Percentiles rank a stretch among this genome's conserved stretches.
These are phyloP conservation scores for Alternaria atra DNA, from an alignment of 2,329 filamentous ascomycete species.

Conservation along the genomic window DNA sequence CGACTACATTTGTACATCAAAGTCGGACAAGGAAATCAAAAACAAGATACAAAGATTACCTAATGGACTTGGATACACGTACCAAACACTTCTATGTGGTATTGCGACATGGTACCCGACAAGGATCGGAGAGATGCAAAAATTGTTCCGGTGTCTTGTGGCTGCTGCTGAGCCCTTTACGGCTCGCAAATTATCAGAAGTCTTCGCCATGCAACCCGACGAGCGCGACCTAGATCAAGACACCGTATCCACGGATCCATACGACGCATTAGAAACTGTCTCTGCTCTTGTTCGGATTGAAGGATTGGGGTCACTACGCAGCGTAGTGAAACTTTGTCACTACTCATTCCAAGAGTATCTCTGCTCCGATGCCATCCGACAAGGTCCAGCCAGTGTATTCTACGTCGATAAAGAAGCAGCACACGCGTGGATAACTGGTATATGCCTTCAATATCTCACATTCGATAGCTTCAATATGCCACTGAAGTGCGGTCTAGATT, in stretches of 20 bases:
- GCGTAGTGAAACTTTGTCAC: background rate
- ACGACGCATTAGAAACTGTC: background rate
- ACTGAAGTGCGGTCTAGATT: background rate
- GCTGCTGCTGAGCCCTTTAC: background rate
- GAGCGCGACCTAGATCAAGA: background rate
- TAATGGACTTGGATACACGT: background rate
- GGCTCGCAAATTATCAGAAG: background rate
- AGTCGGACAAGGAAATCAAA: background rate
- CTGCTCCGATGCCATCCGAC: background rate
- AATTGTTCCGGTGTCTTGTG: background rate
- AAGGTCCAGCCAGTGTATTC: background rate
- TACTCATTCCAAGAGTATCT: background rate
- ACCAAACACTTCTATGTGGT: background rate
- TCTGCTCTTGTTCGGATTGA: background rate
- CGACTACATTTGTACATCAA: background rate
- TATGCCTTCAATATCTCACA: background rate
- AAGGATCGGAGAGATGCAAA: background rate
- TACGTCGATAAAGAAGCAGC: background rate
- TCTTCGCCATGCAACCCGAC: background rate
- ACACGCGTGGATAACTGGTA: background rate
- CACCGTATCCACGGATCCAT: background rate
- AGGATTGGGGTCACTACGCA: background rate
- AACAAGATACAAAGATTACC: background rate
- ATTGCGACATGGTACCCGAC: background rate
- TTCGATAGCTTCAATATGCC: background rate